These are phyloP conservation scores for Cercospora sp. DNA, from an alignment of 2,329 filamentous ascomycete species.

Conservation along the genomic window DNA sequence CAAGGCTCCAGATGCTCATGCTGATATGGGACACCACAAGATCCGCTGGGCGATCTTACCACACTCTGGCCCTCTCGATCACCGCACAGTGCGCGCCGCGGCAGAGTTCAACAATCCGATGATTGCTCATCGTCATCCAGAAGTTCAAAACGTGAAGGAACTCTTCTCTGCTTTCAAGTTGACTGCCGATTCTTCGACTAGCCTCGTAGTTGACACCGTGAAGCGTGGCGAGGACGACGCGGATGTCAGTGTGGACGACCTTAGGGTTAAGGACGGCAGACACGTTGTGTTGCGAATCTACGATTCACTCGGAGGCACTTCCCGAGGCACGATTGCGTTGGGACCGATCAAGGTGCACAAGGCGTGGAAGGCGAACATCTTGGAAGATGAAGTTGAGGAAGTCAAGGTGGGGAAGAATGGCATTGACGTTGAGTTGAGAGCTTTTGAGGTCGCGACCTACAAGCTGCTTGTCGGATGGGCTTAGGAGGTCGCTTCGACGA, in stretches of 20 bases:
- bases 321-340: constrained; percentile 68
- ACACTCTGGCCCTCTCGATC: constrained; percentile 70
- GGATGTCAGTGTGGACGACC: constrained; percentile 54
- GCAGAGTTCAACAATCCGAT: constrained; percentile 90
- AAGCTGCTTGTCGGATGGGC: constrained; percentile 30
- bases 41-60: constrained; percentile 92
- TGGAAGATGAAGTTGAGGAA: constrained; percentile 82
- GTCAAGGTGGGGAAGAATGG: constrained; percentile 51
- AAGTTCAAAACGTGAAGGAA: constrained; percentile 30
- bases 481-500: not conserved
- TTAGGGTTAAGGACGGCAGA: constrained; percentile 62
- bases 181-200: constrained; percentile 36
- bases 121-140: constrained; percentile 50
- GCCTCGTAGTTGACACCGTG: constrained; percentile 80
- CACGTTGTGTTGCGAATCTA: constrained; percentile 85
- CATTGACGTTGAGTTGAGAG: constrained; percentile 42
- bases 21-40: constrained; percentile 81
- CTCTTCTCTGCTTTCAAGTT: constrained; percentile 63
- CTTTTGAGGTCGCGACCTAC: constrained; percentile 43
- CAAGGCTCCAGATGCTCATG: constrained; percentile 89
- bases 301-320: constrained; percentile 81
- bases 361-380: constrained; percentile 78
- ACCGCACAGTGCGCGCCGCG: constrained; percentile 75
- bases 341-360: constrained; percentile 67
- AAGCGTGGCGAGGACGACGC: constrained; percentile 73